Base-by-base conservation (phyloP, 2,329 filamentous ascomycete genomes). In the Ilyonectria mors-panacis region DNA sequence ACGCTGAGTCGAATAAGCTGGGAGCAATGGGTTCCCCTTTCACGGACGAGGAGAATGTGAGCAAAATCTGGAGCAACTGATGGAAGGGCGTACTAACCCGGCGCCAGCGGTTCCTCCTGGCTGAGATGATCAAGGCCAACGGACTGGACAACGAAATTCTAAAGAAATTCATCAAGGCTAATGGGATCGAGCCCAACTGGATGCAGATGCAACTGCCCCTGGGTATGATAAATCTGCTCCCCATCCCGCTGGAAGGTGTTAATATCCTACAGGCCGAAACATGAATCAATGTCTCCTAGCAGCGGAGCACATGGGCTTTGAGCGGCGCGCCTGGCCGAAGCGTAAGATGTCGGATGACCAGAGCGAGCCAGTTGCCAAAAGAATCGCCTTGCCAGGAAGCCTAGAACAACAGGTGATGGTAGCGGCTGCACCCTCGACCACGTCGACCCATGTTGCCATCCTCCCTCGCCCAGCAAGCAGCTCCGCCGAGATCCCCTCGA, bases 101-200 rank as follows among this genome's bases (percentile, higher is more conserved):
- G 54, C 65, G 54, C n/a, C 73, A 89, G 87, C 86, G 87, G 69
- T 88, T 88, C 74, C 80, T 89, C 67, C 82, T 89, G 63, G 85
- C 83, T 63, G 87, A 89, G 77, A 86, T 89, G 72, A 85, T 89
- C 78, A 89, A 89, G 73, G 82, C 82, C 66, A 89, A 87, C 79
- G 77, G 81, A 33, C 78, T 89, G 65, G 83, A 87, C 63, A 75
- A 87, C 26, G 76, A 80, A 12, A 77, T 76, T 19, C 77, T 89
- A 33, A 82, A 84, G 21, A 78, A 79, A 13, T 87, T 89, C 67
- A 80, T 89, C 70, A 83, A 75, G 67, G 68, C 74, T 44, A 78
- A 83, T 65, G 77, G 76, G 10, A 73, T 85, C 59, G 77, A 81
- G 65, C 83, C 84, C 9, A 79, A 83, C 59, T 86, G 84, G 84